phyloP scores from a whole-genome alignment of 805 yeast species.

The Zygoascus flipseniorum region DNA sequence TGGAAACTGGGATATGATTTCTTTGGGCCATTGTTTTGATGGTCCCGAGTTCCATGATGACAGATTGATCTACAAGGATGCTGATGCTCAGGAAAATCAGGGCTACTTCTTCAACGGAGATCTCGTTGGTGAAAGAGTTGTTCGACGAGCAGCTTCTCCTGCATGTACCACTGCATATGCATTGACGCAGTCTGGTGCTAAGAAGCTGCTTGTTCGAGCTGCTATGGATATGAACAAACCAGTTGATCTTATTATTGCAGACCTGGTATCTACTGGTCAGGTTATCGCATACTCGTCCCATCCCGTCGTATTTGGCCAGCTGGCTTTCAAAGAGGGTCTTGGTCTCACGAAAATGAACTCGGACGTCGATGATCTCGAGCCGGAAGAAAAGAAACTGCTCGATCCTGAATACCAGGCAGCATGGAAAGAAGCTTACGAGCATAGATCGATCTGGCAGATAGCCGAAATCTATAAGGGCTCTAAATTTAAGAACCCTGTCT shows the following conservation, averaged over 20 bases:
- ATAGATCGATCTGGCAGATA: neutral
- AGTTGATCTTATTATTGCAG: constrained; percentile 7
- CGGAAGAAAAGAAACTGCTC: neutral
- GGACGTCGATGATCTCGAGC: constrained; percentile 4
- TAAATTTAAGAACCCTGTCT: neutral
- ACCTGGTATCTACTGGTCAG: constrained; percentile 3
- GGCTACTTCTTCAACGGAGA: neutral
- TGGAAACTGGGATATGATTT: constrained; percentile 12
- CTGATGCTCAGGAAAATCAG: constrained; percentile 4
- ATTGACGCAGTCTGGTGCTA: constrained; percentile 8
- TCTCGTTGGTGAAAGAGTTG: constrained; percentile 6
- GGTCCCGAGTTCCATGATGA: constrained; percentile 1
- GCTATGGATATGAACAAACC: constrained; percentile 8
- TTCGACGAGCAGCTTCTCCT: constrained; percentile 6
- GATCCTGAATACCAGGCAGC: neutral
- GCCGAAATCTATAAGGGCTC: neutral
- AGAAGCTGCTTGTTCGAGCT: constrained; percentile 8
- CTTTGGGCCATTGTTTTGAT: constrained; percentile 9
- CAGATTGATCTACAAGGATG: constrained; percentile 4
- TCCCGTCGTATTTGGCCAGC: constrained; percentile 9
- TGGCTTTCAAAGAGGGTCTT: constrained; percentile 6
- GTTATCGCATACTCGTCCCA: constrained; percentile 8
- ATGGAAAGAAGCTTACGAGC: neutral
- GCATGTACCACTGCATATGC: constrained; percentile 14
- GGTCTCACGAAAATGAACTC: constrained; percentile 7